Evolutionary conservation across 2,329 filamentous ascomycete species (phyloP), one percentile per base, ranked within the genome.

Genomic region (Stromatinia cepivora): DNA sequence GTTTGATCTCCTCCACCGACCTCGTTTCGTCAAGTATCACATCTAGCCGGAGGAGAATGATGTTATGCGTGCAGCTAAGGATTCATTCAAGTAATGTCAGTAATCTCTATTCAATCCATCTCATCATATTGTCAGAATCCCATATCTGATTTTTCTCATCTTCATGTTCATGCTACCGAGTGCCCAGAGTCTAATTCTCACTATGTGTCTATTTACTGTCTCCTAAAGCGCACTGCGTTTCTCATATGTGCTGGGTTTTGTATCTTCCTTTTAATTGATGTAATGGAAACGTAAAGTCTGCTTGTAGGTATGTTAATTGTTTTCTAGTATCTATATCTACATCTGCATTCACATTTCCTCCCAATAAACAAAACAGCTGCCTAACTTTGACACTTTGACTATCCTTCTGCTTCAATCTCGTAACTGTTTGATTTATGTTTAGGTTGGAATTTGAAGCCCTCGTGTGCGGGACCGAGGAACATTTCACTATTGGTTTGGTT

Each of bases 351-450:
- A 42, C 39, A 42, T 15, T 42, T 42, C 39, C 13, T 42, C 39
- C 13, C 39, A 42, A 13, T 42, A 42, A 15, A 42, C 15, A n/a
- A 48, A n/a, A 1, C 3, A 31, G 20, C 7, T 4, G 28, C 25
- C n/a, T 34, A 20, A 34, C 1, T 15, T 1, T 6, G 28, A n/a
- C 42, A 2, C 8, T 20, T 52, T 15, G 46, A 53, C 48, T 69
- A 90, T 62, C 90, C 90, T 77, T 92, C 89, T 1, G 89, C 90
- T 80, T 93, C 92, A 62, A 91, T 88, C 76, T 94, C 91, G 78
- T 97, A 97, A 66, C 90, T 87, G 78, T 97, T 96, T 59, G 92
- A 95, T 84, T 97, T 98, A 84, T 99, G 95, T 84, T 99, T 99
- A 4, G 95, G 95, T 81, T 94, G 89, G 81, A 98, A 99, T 74